A percentile compares a stretch with the other conserved stretches of the same genome.
These are phyloP conservation scores for Colletotrichum truncatum DNA, from an alignment of 2,329 filamentous ascomycete species.

Conservation along the genomic window DNA sequence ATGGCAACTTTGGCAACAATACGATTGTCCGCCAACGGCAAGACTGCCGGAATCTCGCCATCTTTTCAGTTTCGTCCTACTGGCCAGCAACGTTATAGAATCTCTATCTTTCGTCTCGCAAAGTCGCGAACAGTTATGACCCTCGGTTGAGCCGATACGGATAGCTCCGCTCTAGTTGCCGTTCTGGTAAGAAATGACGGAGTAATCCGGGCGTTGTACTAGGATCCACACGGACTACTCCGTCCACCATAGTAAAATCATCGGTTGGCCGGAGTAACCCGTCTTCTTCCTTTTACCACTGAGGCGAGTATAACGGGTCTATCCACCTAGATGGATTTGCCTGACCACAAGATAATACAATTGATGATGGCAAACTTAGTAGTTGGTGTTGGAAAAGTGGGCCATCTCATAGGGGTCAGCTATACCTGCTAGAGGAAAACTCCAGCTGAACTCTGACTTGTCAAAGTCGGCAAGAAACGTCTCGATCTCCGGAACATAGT, in stretches of 20 bases:
- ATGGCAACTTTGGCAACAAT: neutral
- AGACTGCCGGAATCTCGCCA: neutral
- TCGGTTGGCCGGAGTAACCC: neutral
- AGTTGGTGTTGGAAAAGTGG: neutral
- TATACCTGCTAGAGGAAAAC: constrained; percentile 19
- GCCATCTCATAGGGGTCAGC: constrained; percentile 1
- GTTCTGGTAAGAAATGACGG: neutral
- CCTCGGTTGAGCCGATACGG: neutral
- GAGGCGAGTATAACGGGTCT: neutral
- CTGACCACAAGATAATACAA: neutral
- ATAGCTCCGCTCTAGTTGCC: neutral
- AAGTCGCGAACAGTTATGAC: neutral
- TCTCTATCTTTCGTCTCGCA: neutral
- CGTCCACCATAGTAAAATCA: neutral
- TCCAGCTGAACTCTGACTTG: constrained; percentile 29
- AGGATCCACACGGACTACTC: neutral
- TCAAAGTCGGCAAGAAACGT: constrained; percentile 28
- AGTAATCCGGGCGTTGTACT: neutral
- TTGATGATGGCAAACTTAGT: neutral
- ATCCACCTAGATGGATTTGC: neutral
- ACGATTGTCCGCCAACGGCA: neutral
- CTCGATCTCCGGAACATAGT: constrained; percentile 25
- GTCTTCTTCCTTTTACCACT: neutral
- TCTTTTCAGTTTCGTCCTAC: neutral
- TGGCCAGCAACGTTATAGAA: neutral